phyloP scores from a whole-genome alignment of 2,329 filamentous ascomycete genomes.

The Epichloe typhina region DNA sequence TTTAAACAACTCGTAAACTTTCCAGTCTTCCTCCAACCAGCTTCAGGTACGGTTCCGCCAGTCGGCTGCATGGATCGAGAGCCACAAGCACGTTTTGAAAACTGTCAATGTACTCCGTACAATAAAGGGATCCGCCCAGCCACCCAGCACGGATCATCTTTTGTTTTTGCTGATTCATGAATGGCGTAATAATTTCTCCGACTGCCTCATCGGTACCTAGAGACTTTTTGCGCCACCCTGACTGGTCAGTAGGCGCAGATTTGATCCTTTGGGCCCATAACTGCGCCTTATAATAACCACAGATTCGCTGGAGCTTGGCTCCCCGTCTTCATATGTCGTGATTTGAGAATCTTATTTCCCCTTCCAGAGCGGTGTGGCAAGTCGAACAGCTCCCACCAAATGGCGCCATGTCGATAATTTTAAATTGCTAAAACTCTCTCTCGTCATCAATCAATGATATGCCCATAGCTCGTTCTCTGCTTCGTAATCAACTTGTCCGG shows the following conservation, averaged over 20 bases:
- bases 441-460: background rate
- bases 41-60: background rate
- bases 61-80: background rate
- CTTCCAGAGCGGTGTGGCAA: slow-evolving; percentile 2
- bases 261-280: background rate
- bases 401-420: background rate
- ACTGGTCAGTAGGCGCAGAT: slow-evolving; percentile 5
- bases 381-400: background rate
- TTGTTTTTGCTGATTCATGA: slow-evolving; percentile 5
- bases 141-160: slow-evolving; percentile 2
- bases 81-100: background rate
- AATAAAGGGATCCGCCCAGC: slow-evolving; percentile 3
- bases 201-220: slow-evolving; percentile 6
- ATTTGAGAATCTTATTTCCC: background rate
- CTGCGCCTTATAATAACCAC: background rate
- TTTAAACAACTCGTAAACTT: too few relatives aligned
- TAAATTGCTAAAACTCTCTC: background rate
- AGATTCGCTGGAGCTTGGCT: background rate
- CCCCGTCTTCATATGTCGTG: background rate
- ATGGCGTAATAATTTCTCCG: slow-evolving; percentile 10
- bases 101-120: background rate
- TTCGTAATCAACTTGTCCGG: background rate
- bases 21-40: too few relatives aligned
- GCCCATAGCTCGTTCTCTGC: background rate
- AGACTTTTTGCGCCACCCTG: background rate